phyloP scores from a whole-genome alignment of 2,329 filamentous ascomycete species.

The Sclerotinia sclerotiorum region DNA sequence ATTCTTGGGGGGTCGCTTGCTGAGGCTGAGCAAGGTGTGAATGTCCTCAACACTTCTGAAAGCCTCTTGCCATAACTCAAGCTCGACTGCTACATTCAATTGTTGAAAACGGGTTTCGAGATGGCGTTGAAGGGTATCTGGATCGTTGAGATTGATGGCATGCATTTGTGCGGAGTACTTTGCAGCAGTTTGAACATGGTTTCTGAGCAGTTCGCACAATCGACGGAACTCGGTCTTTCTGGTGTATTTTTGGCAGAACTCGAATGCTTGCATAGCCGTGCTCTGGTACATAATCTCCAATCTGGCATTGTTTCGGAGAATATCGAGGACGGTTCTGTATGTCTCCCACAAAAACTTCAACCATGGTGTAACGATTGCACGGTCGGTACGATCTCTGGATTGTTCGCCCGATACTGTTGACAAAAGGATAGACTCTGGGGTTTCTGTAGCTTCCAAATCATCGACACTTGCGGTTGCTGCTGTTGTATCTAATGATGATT shows the following conservation, averaged over 20 bases:
- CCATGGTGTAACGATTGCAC: slow-evolving; percentile 98
- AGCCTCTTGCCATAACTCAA: slow-evolving; percentile 98
- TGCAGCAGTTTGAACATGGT: slow-evolving; percentile 97
- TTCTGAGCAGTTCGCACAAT: slow-evolving; percentile 95
- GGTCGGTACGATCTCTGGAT: slow-evolving; percentile 93
- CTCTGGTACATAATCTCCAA: slow-evolving; percentile 98
- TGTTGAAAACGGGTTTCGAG: slow-evolving; percentile 98
- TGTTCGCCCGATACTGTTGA: slow-evolving; percentile 98
- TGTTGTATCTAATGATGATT: slow-evolving; percentile 78
- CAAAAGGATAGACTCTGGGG: slow-evolving; percentile 94
- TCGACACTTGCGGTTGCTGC: slow-evolving; percentile 75
- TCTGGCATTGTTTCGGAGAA: slow-evolving; percentile 97
- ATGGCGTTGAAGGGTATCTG: slow-evolving; percentile 95
- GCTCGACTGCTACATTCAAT: slow-evolving; percentile 94
- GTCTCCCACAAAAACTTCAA: slow-evolving; percentile 99
- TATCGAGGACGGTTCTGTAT: slow-evolving; percentile 96
- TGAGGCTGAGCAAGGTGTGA: slow-evolving; percentile 92
- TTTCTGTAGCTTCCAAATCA: slow-evolving; percentile 95
- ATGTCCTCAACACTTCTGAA: slow-evolving; percentile 99
- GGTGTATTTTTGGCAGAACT: slow-evolving; percentile 97
- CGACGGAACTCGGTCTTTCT: slow-evolving; percentile 99
- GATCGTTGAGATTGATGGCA: slow-evolving; percentile 97
- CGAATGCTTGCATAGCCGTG: slow-evolving; percentile 96
- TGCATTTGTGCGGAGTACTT: slow-evolving; percentile 99
- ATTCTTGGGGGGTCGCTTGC: slow-evolving; percentile 97